A percentile compares a stretch with the other conserved stretches of the same genome.
phyloP scores from a whole-genome alignment of 177 flowering plant genomes.

The Vitis hybrid region DNA sequence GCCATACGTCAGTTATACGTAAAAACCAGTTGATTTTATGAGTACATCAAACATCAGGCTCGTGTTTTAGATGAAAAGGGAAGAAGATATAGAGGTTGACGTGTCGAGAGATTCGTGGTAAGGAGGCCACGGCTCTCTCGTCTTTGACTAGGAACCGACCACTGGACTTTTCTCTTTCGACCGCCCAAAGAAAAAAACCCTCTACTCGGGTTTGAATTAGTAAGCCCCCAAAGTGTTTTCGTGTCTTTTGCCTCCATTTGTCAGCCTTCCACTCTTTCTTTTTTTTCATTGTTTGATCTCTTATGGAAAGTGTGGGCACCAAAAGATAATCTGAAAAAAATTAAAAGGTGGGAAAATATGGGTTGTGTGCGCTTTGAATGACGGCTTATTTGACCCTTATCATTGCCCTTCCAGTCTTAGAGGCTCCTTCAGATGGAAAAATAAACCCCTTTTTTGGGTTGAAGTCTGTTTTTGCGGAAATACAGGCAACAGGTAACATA shows the following conservation, averaged over 20 bases:
- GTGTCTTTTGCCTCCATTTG: conserved; percentile 8
- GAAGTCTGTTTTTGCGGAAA: too few species aligned
- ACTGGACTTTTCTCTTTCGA: conserved; percentile 8
- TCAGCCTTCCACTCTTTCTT: background rate
- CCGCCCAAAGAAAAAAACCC: conserved; percentile 30
- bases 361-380: too few species aligned
- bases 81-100: background rate
- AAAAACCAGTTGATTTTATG: background rate
- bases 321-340: too few species aligned
- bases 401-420: too few species aligned
- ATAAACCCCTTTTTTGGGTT: too few species aligned
- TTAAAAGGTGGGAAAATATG: too few species aligned
- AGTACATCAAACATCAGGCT: background rate
- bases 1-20: conserved; percentile 22
- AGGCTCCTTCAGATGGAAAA: too few species aligned
- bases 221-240: conserved; percentile 22
- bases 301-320: too few species aligned
- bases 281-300: background rate
- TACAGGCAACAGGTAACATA: too few species aligned
- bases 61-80: background rate
- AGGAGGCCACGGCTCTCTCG: background rate
- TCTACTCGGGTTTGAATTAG: conserved; percentile 12
- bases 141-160: conserved; percentile 25
- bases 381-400: too few species aligned
- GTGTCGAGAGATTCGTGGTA: conserved; percentile 4